Conservation (phyloP, 2,329 filamentous ascomycete genomes). For the Fusarium metavorans region DNA sequence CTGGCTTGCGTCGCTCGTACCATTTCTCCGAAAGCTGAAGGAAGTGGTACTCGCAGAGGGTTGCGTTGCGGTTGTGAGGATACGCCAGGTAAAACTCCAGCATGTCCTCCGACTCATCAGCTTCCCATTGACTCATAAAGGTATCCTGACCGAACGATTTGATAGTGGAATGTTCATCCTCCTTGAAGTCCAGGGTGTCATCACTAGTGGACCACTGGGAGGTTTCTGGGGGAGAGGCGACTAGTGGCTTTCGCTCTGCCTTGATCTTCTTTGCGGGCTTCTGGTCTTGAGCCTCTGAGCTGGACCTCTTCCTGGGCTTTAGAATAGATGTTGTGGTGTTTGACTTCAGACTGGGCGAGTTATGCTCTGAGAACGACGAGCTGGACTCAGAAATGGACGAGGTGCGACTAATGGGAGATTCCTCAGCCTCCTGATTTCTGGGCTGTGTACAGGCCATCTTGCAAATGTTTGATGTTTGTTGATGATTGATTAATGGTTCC, state of each 20-base stretch:
- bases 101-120: not conserved
- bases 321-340: not conserved
- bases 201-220: not conserved
- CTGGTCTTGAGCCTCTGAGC: not conserved
- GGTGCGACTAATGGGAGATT: not conserved
- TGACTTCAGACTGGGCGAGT: not conserved
- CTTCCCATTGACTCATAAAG: not conserved
- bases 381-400: not conserved
- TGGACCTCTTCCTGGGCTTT: slow-evolving; percentile 12
- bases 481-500: not conserved
- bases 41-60: slow-evolving; percentile 30
- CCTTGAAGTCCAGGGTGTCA: not conserved
- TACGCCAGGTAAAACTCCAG: slow-evolving; percentile 35
- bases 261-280: slow-evolving; percentile 10
- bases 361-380: not conserved
- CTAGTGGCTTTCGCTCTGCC: not conserved
- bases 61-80: slow-evolving; percentile 30
- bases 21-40: slow-evolving; percentile 24
- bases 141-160: slow-evolving; percentile 22
- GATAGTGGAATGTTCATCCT: not conserved
- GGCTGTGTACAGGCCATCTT: slow-evolving; percentile 15
- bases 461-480: not conserved
- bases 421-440: not conserved
- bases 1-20: slow-evolving; percentile 16
- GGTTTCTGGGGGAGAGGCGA: not conserved